These are phyloP conservation scores for Cichorium intybus DNA, from an alignment of 140 eudicot genomes.

Conservation along the genomic window DNA sequence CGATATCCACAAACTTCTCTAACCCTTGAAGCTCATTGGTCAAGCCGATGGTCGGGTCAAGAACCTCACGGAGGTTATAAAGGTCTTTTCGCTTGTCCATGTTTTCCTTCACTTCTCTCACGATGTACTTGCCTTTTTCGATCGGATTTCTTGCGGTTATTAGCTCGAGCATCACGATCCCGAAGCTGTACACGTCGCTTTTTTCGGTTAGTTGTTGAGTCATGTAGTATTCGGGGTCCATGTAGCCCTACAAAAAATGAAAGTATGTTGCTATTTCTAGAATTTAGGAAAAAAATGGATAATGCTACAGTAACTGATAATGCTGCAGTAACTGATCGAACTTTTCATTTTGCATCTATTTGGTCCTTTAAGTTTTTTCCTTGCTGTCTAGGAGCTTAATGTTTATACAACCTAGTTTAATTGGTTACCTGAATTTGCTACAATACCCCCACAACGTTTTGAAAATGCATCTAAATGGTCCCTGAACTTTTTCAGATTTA, in stretches of 20 bases:
- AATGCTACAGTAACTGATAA: no score
- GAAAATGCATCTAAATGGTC: no score
- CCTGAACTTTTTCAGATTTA: no score
- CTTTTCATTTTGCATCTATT: no score
- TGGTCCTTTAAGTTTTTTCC: no score
- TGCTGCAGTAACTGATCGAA: no score
- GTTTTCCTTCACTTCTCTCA: constrained; percentile 41
- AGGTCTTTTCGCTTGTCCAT: constrained; percentile 39
- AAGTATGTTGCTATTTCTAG: no score
- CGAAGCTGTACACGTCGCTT: constrained; percentile 57
- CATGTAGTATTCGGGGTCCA: constrained; percentile 66
- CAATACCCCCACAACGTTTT: no score
- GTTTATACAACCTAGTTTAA: no score
- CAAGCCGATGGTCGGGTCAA: constrained; percentile 45
- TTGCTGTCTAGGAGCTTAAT: no score
- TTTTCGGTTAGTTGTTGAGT: constrained; percentile 51
- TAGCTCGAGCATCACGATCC: constrained; percentile 51
- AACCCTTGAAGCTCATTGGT: constrained; percentile 36
- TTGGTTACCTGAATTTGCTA: no score
- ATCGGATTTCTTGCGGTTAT: constrained; percentile 52
- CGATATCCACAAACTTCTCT: constrained; percentile 51
- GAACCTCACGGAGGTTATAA: constrained; percentile 44
- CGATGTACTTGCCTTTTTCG: constrained; percentile 50
- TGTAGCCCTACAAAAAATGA: constrained; percentile 36
- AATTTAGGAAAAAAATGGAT: no score